Percentiles rank a stretch among this genome's conserved stretches.
phyloP scores from a whole-genome alignment of 192 early-diverging fungal species.

The Backusella psychrophila region DNA sequence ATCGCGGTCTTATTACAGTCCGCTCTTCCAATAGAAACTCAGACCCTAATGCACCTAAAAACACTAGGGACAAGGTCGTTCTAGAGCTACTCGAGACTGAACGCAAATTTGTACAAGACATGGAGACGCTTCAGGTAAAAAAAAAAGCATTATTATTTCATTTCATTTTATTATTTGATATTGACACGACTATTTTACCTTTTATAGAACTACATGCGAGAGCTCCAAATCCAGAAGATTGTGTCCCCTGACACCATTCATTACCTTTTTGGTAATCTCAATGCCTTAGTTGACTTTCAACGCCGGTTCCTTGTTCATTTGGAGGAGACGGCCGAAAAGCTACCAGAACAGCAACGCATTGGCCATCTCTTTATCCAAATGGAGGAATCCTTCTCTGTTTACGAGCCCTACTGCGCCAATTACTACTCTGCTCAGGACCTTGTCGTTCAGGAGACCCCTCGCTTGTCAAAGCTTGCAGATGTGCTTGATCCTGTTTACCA shows the following conservation, averaged over 20 bases:
- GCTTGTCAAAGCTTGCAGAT: constrained; percentile 58
- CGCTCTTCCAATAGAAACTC: constrained; percentile 38
- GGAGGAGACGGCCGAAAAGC: constrained; percentile 72
- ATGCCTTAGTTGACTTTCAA: constrained; percentile 92
- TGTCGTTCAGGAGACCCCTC: constrained; percentile 62
- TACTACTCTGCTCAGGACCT: constrained; percentile 73
- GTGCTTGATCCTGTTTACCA: constrained; percentile 82
- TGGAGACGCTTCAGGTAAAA: constrained; percentile 74
- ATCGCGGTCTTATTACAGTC: constrained; percentile 49
- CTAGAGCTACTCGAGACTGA: constrained; percentile 92
- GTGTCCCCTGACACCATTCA: constrained; percentile 78
- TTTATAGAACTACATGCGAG: constrained; percentile 66
- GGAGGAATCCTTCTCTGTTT: constrained; percentile 78
- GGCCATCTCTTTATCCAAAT: constrained; percentile 82
- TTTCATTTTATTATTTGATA: background rate
- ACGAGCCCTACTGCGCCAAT: constrained; percentile 93
- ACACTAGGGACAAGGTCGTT: constrained; percentile 84
- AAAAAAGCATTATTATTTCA: background rate
- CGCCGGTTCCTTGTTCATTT: constrained; percentile 87
- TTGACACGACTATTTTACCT: constrained; percentile 1
- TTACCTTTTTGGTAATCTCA: constrained; percentile 89
- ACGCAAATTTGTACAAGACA: constrained; percentile 83
- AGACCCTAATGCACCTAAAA: constrained; percentile 61
- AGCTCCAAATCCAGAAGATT: constrained; percentile 67
- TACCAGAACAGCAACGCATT: constrained; percentile 81